Base-by-base conservation (phyloP, 768 basidiomycete species). In the Pleurotus pulmonarius region DNA sequence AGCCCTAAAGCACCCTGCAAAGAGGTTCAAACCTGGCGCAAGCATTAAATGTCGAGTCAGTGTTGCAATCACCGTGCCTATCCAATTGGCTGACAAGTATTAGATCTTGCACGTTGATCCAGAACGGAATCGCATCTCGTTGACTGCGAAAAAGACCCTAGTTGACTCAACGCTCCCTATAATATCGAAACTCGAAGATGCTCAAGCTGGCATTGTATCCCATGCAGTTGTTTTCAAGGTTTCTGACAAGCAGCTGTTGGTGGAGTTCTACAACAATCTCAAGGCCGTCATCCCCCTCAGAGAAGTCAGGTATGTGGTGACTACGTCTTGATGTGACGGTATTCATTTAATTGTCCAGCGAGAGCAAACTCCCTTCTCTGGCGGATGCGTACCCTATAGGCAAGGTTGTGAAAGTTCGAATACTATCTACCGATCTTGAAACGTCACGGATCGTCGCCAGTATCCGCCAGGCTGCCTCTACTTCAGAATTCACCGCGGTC, bases 111-210 rank as follows among this genome's bases (percentile, higher is more conserved):
- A 83, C 1, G 86, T 95, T 39, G 92, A 99, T 68, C 75, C 85
- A 0, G 86, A 88, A 45, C 81, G 87, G 56, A 90, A 88, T 65
- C 82, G 94, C 13, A 81, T 99, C 54, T 82, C 83, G 6, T 73
- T 98, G 49, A 98, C 97, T 0, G 85, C 95, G 16, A 98, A 98
- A 75, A 95, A 92, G 74, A 85, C 89, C 1, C 76, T 99, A 12
- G 67, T 98, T 26, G 88, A 93, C 24, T 92, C 95, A 1, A 78
- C 80, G 1, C 72, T 93, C 2, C 90, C 90, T 2, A 75, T 92
- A 46, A 64, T 96, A 38, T 69, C 87, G 1, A 77, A 70, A 13
- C 66, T 87, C 54, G 86, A 86, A 37, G 88, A 92, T 56, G 85
- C 83, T 37, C 76, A 82, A 64, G 74, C 82, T 5, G 94, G 94